A percentile compares a stretch with the other conserved stretches of the same genome.
Conservation (phyloP, 148 eudicot genomes). For the Dysphania ambrosioides region DNA sequence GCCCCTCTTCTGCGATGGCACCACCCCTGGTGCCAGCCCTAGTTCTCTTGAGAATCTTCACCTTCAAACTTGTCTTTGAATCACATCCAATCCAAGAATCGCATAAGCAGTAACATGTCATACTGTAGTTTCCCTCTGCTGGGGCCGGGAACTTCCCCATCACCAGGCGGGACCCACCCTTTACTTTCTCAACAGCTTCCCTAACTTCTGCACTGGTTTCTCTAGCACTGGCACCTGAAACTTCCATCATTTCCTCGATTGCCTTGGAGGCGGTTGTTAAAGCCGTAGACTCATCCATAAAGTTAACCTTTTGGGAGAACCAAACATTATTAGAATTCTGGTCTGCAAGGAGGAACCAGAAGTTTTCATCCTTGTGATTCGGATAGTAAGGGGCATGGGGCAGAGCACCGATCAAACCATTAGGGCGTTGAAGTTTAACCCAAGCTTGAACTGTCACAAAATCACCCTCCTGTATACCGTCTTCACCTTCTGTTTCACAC, state of each 20-base stretch:
- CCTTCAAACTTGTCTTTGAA: conserved; percentile 46
- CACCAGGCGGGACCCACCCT: conserved; percentile 61
- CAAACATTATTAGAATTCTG: conserved; percentile 63
- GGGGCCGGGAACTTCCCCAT: conserved; percentile 83
- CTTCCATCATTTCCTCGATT: conserved; percentile 67
- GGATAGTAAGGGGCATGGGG: conserved; percentile 86
- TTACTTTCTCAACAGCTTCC: conserved; percentile 67
- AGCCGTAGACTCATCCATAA: conserved; percentile 78
- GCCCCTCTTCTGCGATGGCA: conserved; percentile 43
- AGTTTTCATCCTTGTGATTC: conserved; percentile 77
- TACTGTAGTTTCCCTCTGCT: conserved; percentile 61
- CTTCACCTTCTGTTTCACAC: conserved; percentile 92
- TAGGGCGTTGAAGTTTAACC: conserved; percentile 62
- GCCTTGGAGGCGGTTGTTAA: conserved; percentile 63
- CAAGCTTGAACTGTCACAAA: conserved; percentile 74
- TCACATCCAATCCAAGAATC: conserved; percentile 93
- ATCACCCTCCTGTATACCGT: conserved; percentile 85
- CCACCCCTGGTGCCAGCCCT: too few species aligned
- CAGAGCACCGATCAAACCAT: conserved; percentile 67
- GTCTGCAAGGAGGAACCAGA: conserved; percentile 79
- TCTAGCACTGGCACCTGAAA: conserved; percentile 46
- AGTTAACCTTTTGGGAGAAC: conserved; percentile 75
- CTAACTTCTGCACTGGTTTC: conserved; percentile 56
- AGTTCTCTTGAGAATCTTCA: conserved; percentile 64
- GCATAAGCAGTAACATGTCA: conserved; percentile 58